phyloP scores from a whole-genome alignment of 2,329 filamentous ascomycete genomes.

The Curvularia lunata region DNA sequence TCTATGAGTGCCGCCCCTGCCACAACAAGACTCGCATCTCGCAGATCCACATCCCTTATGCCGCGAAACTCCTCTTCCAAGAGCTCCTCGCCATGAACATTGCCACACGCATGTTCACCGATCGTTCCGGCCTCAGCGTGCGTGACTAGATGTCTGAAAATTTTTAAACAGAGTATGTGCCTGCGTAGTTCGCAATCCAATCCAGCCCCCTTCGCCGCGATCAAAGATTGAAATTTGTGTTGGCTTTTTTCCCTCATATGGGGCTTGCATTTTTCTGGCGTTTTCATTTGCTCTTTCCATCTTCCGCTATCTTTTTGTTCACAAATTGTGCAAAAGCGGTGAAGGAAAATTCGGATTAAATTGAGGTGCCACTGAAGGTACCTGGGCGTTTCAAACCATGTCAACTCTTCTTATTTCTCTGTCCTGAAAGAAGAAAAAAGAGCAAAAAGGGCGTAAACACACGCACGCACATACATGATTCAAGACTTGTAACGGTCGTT shows the following conservation, averaged over 20 bases:
- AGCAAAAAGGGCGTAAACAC: neutral
- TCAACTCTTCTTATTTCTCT: neutral
- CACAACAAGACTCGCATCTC: slow-evolving; percentile 99
- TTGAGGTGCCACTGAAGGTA: neutral
- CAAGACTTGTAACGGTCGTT: neutral
- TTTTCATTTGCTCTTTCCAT: neutral
- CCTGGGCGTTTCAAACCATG: neutral
- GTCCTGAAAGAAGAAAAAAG: neutral
- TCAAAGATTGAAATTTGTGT: neutral
- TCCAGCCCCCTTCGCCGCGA: neutral
- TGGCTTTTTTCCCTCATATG: neutral
- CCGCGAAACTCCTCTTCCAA: slow-evolving; percentile 97
- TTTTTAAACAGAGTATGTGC: neutral
- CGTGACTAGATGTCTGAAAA: slow-evolving; percentile 51
- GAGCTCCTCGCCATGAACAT: slow-evolving; percentile 99
- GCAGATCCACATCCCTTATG: slow-evolving; percentile 96
- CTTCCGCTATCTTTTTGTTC: neutral
- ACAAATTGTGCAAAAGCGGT: neutral
- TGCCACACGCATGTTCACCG: slow-evolving; percentile 94
- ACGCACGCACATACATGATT: neutral
- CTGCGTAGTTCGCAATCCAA: neutral
- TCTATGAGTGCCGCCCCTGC: slow-evolving; percentile 95
- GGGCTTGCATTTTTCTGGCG: slow-evolving; percentile 6
- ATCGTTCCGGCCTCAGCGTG: slow-evolving; percentile 75
- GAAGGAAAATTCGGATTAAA: neutral